phyloP scores from a whole-genome alignment of 1,284 basidiomycete species.

The Rhodotorula sp. region DNA sequence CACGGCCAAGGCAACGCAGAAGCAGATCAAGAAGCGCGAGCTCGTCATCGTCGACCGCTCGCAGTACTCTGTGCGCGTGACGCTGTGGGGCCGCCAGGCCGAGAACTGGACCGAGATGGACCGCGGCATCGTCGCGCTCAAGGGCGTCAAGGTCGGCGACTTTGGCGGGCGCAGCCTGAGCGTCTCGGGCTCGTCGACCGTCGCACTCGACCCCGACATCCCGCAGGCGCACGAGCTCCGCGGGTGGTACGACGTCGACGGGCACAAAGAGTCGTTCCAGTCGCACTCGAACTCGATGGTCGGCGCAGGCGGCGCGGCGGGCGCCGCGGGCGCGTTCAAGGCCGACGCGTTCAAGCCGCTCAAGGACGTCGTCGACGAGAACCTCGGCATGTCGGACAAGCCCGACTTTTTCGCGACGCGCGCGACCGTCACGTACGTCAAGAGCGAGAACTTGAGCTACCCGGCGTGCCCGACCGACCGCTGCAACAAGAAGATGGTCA shows the following conservation, averaged over 20 bases:
- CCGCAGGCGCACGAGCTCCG: conserved; percentile 79
- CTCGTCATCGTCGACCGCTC: conserved; percentile 84
- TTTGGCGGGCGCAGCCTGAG: conserved; percentile 88
- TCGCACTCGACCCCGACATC: conserved; percentile 85
- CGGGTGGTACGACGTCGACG: conserved; percentile 82
- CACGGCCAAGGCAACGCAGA: conserved; percentile 69
- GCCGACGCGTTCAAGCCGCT: conserved; percentile 69
- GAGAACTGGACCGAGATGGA: conserved; percentile 61
- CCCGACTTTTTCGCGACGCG: conserved; percentile 78
- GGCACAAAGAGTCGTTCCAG: conserved; percentile 65
- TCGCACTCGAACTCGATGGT: conserved; percentile 62
- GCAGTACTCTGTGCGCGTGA: conserved; percentile 76
- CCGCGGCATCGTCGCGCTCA: conserved; percentile 75
- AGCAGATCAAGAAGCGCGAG: conserved; percentile 84
- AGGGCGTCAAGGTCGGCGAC: conserved; percentile 91
- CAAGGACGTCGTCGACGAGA: conserved; percentile 74
- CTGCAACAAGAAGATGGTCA: conserved; percentile 90
- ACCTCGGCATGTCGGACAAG: conserved; percentile 67
- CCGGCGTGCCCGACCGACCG: conserved; percentile 79
- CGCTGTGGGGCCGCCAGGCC: conserved; percentile 95
- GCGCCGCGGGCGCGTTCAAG: conserved; percentile 18
- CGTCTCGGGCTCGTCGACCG: conserved; percentile 66
- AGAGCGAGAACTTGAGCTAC: conserved; percentile 81
- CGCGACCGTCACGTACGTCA: conserved; percentile 88
- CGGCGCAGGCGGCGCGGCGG: conserved; percentile 47